A percentile compares a stretch with the other conserved stretches of the same genome.
Evolutionary conservation across 352 stramenopile species (phyloP).

Genomic region (Globisporangium solare): DNA sequence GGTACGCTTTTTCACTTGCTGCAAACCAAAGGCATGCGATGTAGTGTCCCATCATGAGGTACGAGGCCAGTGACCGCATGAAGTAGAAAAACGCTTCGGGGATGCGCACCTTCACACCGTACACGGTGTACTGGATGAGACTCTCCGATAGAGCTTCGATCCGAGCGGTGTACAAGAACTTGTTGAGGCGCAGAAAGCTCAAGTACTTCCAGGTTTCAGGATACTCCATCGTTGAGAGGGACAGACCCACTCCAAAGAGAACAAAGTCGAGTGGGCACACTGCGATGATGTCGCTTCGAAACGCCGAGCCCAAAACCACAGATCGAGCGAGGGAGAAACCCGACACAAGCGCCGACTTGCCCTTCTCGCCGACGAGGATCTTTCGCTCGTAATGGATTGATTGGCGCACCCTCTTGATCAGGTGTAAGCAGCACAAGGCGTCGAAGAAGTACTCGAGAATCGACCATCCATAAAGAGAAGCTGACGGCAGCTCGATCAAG

Average conservation of each 20-base stretch:
- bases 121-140: constrained; percentile 56
- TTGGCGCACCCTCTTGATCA: constrained; percentile 31
- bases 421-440: constrained; percentile 36
- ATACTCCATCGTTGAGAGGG: constrained; percentile 17
- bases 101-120: constrained; percentile 44
- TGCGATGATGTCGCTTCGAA: constrained; percentile 35
- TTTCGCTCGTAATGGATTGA: constrained; percentile 12
- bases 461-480: constrained; percentile 31
- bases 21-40: constrained; percentile 61
- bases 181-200: constrained; percentile 53
- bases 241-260: constrained; percentile 11
- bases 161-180: constrained; percentile 32
- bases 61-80: constrained; percentile 37
- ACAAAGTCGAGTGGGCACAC: constrained; percentile 51
- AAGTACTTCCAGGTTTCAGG: constrained; percentile 30
- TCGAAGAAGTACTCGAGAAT: constrained; percentile 54
- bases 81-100: constrained; percentile 44
- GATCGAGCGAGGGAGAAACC: not conserved
- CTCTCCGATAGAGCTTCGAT: constrained; percentile 37
- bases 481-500: constrained; percentile 18
- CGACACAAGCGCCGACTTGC: not conserved
- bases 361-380: constrained; percentile 1
- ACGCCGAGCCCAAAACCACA: constrained; percentile 18
- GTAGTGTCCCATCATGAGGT: constrained; percentile 55
- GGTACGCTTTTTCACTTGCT: constrained; percentile 29